A percentile compares a stretch with the other conserved stretches of the same genome.
Evolutionary conservation across 2,329 filamentous ascomycete genomes (phyloP).

Genomic region (Penicillium janthinellum): DNA sequence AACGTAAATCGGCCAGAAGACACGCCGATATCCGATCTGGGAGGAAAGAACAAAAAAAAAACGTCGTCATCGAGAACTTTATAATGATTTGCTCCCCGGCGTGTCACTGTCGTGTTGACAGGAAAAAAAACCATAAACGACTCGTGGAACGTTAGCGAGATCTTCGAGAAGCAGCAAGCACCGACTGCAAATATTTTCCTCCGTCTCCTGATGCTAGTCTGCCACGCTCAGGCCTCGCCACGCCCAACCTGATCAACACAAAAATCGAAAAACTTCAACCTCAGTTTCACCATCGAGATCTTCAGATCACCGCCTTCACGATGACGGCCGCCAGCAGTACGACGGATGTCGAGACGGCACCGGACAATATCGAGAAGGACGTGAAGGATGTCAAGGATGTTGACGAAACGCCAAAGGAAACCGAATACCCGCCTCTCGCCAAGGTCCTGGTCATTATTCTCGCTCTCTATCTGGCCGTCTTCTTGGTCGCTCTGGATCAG

Average conservation of each 20-base stretch:
- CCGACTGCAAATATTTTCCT: not conserved
- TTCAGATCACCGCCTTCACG: not conserved
- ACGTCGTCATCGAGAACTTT: not conserved
- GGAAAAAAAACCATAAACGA: not conserved
- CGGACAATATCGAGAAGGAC: not conserved
- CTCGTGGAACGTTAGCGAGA: not conserved
- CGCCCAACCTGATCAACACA: not conserved
- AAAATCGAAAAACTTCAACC: not conserved
- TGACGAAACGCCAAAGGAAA: slow-evolving; percentile 1
- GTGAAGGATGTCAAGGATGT: not conserved
- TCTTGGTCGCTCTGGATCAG: slow-evolving; percentile 30
- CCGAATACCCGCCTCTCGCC: slow-evolving; percentile 22
- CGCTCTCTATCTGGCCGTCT: slow-evolving; percentile 29
- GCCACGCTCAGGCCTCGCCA: not conserved
- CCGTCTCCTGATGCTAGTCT: not conserved
- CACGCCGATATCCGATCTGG: slow-evolving; percentile 5
- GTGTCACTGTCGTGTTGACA: not conserved
- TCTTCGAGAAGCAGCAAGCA: not conserved
- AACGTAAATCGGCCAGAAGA: slow-evolving; percentile 2
- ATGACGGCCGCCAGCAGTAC: slow-evolving; percentile 7
- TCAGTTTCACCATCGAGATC: not conserved
- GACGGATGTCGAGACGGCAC: slow-evolving; percentile 2
- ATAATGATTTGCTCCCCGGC: not conserved
- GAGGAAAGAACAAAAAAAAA: not conserved
- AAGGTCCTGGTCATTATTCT: slow-evolving; percentile 25